Evolutionary conservation across 2,329 filamentous ascomycete genomes (phyloP), one percentile per base, ranked within the genome.

Genomic region (Monilinia polystroma): DNA sequence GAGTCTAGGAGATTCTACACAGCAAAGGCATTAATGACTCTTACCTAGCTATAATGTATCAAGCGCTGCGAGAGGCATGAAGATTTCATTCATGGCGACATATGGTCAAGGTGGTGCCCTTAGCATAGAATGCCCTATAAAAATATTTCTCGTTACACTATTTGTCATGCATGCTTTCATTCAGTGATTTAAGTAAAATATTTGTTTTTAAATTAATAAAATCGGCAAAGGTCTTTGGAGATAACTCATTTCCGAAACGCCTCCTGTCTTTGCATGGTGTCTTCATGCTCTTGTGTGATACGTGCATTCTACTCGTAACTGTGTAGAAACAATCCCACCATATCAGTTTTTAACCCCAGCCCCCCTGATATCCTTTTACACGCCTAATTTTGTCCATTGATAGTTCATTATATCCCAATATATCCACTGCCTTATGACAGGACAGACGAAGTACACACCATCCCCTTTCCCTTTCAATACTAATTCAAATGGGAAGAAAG

Each of bases 51-150:
- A 51, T 45, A 57, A 41, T 26, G 54, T 26, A 52, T 65, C n/a
- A 38, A 59, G 43, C n/a, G n/a, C 45, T 51, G 32, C 32, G 35
- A 52, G 35, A 58, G 20, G 32, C n/a, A 26, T 59, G 53, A 51
- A 62, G 67, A 57, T 54, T 57, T 57, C 54, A 45, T 49, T 55
- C 57, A 26, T 32, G 32, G 53, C 38, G 43, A 43, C 23, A 64
- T 56, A 23, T 67, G 60, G 53, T 51, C 38, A 38, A 38, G n/a
- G 38, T 57, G 62, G 66, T 66, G 45, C 43, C 66, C 54, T 58
- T 32, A 66, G 52, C 51, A 70, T 70, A 70, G 68, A 69, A 60
- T 67, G 58, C 65, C 32, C 57, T 52, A 66, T 59, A 62, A 57
- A 65, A 63, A 52, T 45, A 54, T 16, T 43, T 63, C 23, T 63